These are phyloP conservation scores for Rhododendron williamsianum DNA, from an alignment of 148 eudicot species.

Conservation along the genomic window DNA sequence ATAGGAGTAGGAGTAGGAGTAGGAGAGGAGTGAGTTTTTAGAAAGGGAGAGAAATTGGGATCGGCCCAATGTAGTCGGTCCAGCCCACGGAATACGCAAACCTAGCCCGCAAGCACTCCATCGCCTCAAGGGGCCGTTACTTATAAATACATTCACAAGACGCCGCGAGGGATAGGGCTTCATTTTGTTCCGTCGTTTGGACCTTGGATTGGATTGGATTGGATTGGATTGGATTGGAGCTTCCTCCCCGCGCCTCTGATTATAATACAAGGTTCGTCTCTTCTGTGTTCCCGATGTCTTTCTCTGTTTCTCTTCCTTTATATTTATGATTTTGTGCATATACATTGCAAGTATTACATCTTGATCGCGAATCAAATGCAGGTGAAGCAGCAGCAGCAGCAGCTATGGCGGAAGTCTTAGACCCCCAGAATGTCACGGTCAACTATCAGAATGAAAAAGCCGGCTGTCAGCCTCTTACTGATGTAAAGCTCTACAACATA, in stretches of 20 bases:
- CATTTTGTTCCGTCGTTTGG: not conserved
- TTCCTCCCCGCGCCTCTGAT: not conserved
- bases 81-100: not conserved
- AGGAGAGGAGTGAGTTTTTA: too few relatives aligned
- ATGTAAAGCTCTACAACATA: not conserved
- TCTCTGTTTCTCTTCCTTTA: not conserved
- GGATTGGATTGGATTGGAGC: too few relatives aligned
- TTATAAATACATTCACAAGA: not conserved
- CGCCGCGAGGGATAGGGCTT: not conserved
- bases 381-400: not conserved
- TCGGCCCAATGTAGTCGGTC: not conserved
- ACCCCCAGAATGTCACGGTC: not conserved
- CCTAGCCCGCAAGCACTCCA: not conserved
- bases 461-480: not conserved
- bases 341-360: not conserved
- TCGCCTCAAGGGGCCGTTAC: not conserved
- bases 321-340: too few relatives aligned
- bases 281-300: not conserved
- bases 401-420: not conserved
- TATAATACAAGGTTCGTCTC: not conserved
- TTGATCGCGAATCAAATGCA: not conserved
- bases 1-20: too few relatives aligned
- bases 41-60: not conserved
- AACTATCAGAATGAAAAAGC: not conserved
- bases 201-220: too few relatives aligned